Conservation (phyloP, 2,329 filamentous ascomycete species). For the Knufia fluminis region DNA sequence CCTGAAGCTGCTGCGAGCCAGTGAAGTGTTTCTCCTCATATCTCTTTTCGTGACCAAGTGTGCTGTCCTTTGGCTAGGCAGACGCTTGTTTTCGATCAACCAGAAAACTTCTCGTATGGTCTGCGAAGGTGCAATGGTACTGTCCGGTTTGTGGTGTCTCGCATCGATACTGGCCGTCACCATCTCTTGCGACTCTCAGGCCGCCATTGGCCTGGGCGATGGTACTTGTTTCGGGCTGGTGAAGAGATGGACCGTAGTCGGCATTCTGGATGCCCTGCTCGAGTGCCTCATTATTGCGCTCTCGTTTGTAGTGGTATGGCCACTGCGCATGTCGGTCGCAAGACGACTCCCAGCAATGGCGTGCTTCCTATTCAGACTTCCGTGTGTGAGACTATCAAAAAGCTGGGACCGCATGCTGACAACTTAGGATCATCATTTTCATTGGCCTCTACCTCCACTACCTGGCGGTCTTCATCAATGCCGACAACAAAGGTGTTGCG, state of each 20-base stretch:
- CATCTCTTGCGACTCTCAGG: conserved; percentile 7
- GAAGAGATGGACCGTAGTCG: conserved; percentile 12
- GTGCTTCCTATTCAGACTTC: conserved; percentile 69
- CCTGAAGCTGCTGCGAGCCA: conserved; percentile 10
- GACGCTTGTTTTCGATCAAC: conserved; percentile 12
- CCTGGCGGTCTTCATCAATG: conserved; percentile 9
- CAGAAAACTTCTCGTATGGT: conserved; percentile 8
- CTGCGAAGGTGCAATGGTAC: conserved; percentile 11
- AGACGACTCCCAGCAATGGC: conserved; percentile 56
- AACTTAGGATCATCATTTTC: conserved; percentile 14
- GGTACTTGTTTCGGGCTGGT: conserved; percentile 12
- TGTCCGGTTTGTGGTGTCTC: conserved; percentile 13
- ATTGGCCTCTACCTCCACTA: conserved; percentile 14
- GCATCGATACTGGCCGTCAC: conserved; percentile 13
- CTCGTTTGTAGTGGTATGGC: conserved; percentile 12
- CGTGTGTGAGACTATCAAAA: too few species aligned
- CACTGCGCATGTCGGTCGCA: conserved; percentile 13
- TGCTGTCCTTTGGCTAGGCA: conserved; percentile 13
- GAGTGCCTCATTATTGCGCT: conserved; percentile 12
- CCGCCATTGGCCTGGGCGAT: background rate
- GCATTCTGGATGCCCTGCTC: conserved; percentile 11
- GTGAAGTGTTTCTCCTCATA: conserved; percentile 14
- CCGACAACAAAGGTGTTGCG: conserved; percentile 12
- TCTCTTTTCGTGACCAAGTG: conserved; percentile 13
- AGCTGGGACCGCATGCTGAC: too few species aligned